Evolutionary conservation across 345 rosid species (phyloP).

Genomic region (Nasturtium officinale): DNA sequence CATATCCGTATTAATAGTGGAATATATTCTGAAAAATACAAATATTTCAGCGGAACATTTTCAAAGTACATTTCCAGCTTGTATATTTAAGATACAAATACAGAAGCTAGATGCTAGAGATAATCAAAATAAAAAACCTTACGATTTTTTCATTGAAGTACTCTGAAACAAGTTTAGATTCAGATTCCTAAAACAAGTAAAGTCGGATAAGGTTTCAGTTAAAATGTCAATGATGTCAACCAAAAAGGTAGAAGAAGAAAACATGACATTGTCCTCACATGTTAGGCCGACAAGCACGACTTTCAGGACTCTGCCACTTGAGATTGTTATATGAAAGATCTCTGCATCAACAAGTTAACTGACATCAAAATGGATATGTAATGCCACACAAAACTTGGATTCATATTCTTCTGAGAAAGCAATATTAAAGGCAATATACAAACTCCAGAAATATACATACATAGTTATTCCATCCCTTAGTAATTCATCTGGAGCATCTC

Average conservation of each 20-base stretch:
- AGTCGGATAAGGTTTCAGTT: slow-evolving; percentile 5
- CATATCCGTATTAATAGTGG: neutral
- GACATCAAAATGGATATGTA: slow-evolving; percentile 15
- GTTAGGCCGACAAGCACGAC: slow-evolving; percentile 56
- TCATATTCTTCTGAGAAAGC: slow-evolving; percentile 11
- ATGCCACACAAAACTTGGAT: slow-evolving; percentile 26
- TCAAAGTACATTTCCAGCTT: neutral
- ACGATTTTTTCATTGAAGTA: slow-evolving; percentile 50
- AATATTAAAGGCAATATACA: slow-evolving; percentile 3
- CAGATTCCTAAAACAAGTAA: slow-evolving; percentile 50
- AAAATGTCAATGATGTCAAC: slow-evolving; percentile 21
- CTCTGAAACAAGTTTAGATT: slow-evolving; percentile 67
- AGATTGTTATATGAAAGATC: slow-evolving; percentile 83
- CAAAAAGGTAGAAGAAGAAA: slow-evolving; percentile 24
- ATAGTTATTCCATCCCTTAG: slow-evolving; percentile 52
- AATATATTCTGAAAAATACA: neutral
- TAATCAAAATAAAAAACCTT: slow-evolving; percentile 43
- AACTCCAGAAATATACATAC: slow-evolving; percentile 47
- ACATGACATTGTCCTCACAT: slow-evolving; percentile 42
- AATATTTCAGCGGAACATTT: neutral
- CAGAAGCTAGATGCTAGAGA: neutral
- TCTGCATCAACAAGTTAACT: slow-evolving; percentile 47
- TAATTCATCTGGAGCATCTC: slow-evolving; percentile 57
- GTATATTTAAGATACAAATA: slow-evolving; percentile 5
- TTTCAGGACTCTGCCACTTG: slow-evolving; percentile 51